phyloP scores from a whole-genome alignment of 306 rosid genomes.

The Adenanthera pavonina region DNA sequence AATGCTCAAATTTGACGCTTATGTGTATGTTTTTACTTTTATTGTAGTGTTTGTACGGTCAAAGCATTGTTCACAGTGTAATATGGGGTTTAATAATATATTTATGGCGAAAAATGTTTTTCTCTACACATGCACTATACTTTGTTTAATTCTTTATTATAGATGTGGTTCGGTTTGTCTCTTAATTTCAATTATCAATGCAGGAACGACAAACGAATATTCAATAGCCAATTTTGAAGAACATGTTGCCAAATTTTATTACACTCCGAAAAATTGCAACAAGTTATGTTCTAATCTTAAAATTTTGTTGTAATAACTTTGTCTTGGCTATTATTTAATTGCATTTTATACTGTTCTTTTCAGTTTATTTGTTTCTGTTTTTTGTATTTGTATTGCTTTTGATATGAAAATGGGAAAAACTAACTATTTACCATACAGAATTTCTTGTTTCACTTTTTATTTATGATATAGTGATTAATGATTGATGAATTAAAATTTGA shows the following conservation, averaged over 20 bases:
- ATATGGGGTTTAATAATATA: background rate
- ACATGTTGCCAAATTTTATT: background rate
- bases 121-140: background rate
- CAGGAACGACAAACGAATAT: background rate
- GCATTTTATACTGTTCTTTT: background rate
- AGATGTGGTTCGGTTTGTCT: background rate
- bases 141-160: background rate
- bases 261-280: slow-evolving; percentile 1
- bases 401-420: background rate
- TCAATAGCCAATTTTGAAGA: background rate
- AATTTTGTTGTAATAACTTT: background rate
- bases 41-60: background rate
- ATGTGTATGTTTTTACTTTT: background rate
- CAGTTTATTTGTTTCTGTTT: background rate
- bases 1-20: background rate
- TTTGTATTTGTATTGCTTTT: background rate
- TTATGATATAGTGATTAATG: background rate
- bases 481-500: background rate
- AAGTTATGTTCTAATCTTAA: background rate
- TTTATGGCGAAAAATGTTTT: background rate
- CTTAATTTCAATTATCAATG: background rate
- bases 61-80: background rate
- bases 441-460: background rate
- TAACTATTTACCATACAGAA: background rate
- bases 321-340: background rate